Evolutionary conservation across 495 filamentous ascomycete species (phyloP).

Genomic region (Margaritispora aquatica): DNA sequence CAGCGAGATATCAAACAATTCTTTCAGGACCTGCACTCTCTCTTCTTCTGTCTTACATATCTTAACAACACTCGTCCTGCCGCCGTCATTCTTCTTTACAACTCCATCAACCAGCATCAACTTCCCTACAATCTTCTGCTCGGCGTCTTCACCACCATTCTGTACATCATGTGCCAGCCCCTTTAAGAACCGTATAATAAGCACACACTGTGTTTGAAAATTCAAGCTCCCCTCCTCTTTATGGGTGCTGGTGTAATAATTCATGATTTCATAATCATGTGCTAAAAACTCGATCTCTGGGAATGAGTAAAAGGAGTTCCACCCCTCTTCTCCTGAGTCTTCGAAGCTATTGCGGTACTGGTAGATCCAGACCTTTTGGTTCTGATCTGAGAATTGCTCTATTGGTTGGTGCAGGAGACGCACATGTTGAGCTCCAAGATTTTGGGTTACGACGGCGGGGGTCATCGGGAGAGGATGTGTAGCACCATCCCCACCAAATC

Average conservation of each 20-base stretch:
- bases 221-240: slow-evolving; percentile 31
- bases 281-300: slow-evolving; percentile 37
- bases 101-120: slow-evolving; percentile 49
- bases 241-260: slow-evolving; percentile 38
- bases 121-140: slow-evolving; percentile 48
- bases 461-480: slow-evolving; percentile 16
- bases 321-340: slow-evolving; percentile 17
- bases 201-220: slow-evolving; percentile 42
- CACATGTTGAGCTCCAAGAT: slow-evolving; percentile 26
- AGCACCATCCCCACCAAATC: slow-evolving; percentile 48
- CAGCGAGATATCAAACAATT: slow-evolving; percentile 51
- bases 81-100: slow-evolving; percentile 54
- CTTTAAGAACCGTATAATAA: slow-evolving; percentile 53
- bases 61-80: slow-evolving; percentile 45
- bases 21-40: slow-evolving; percentile 41
- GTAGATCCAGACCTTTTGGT: slow-evolving; percentile 35
- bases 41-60: slow-evolving; percentile 44
- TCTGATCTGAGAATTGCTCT: slow-evolving; percentile 23
- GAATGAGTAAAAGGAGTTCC: slow-evolving; percentile 37
- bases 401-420: slow-evolving; percentile 20
- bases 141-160: slow-evolving; percentile 25
- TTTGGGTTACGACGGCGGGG: slow-evolving; percentile 14
- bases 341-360: slow-evolving; percentile 26
- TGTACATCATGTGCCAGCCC: slow-evolving; percentile 21
- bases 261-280: slow-evolving; percentile 53